A percentile compares a stretch with the other conserved stretches of the same genome.
Conservation (phyloP, 1,284 basidiomycete species). For the Trichosporon sp. region DNA sequence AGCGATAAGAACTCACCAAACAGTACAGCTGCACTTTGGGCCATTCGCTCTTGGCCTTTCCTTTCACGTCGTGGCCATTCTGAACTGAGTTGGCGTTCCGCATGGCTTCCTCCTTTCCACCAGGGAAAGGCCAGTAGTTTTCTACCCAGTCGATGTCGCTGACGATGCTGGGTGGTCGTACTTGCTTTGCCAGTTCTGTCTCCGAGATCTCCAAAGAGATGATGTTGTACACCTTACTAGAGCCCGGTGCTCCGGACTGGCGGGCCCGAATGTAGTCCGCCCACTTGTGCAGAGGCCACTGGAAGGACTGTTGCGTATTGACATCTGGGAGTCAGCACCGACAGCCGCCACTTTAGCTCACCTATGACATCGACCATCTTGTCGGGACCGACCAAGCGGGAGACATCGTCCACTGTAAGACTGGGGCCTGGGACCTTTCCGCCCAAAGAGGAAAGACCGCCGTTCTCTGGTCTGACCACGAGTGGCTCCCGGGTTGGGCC, state of each 20-base stretch:
- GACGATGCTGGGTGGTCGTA: conserved; percentile 78
- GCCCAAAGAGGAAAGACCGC: conserved; percentile 44
- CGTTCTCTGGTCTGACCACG: conserved; percentile 37
- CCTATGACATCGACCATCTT: conserved; percentile 83
- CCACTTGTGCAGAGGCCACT: conserved; percentile 87
- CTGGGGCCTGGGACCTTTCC: conserved; percentile 40
- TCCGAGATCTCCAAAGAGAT: conserved; percentile 82
- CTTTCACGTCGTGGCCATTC: conserved; percentile 1
- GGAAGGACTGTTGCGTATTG: conserved; percentile 69
- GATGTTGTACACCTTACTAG: conserved; percentile 73
- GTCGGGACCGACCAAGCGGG: conserved; percentile 69
- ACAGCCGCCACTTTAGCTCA: conserved; percentile 45
- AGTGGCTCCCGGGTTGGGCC: conserved; percentile 42
- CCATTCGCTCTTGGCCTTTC: conserved; percentile 51
- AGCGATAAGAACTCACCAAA: conserved; percentile 65
- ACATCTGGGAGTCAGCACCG: conserved; percentile 59
- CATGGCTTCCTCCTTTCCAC: conserved; percentile 24
- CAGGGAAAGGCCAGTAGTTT: conserved; percentile 69
- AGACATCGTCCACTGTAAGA: conserved; percentile 61
- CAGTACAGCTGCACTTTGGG: conserved; percentile 97
- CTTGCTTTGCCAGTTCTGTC: conserved; percentile 66
- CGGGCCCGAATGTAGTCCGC: conserved; percentile 66
- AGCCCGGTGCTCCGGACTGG: neutral
- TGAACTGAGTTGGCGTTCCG: conserved; percentile 37
- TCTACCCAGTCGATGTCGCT: conserved; percentile 95